Evolutionary conservation across 2,329 filamentous ascomycete genomes (phyloP).

Genomic region (Tolypocladium pustulatum): DNA sequence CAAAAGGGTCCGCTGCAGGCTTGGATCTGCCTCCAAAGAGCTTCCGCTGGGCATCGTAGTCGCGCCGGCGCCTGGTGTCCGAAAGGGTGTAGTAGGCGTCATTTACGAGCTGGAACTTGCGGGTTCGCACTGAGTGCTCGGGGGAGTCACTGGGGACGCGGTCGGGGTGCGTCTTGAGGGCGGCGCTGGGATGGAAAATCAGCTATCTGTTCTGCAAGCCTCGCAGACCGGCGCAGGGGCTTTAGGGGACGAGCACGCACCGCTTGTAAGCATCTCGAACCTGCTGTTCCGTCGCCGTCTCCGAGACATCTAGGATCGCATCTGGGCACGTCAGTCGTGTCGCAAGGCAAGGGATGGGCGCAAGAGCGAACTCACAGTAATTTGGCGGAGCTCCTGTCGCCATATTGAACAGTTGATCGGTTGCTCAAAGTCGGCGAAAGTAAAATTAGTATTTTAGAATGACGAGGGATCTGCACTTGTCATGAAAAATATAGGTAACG

Average conservation of each 20-base stretch:
- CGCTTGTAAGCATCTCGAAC: conserved; percentile 93
- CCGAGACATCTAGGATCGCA: conserved; percentile 60
- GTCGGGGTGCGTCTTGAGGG: conserved; percentile 87
- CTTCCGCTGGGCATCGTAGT: conserved; percentile 64
- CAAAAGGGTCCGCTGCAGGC: conserved; percentile 28
- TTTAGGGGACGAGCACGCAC: conserved; percentile 26
- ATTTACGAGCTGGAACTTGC: conserved; percentile 83
- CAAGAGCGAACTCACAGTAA: conserved; percentile 38
- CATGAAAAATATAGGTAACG: neutral
- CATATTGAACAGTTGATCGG: conserved; percentile 15
- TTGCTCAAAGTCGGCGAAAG: neutral
- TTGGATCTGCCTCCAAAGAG: conserved; percentile 14
- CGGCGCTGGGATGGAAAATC: conserved; percentile 44
- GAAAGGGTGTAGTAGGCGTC: conserved; percentile 90
- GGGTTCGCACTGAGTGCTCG: conserved; percentile 71
- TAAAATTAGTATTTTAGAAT: neutral
- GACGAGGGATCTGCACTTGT: neutral
- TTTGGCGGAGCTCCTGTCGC: conserved; percentile 36
- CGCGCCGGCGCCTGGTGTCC: conserved; percentile 62
- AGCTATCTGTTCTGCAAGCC: neutral
- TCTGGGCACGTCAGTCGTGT: conserved; percentile 35
- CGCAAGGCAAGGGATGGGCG: neutral
- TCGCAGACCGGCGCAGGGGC: neutral
- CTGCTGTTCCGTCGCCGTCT: conserved; percentile 68
- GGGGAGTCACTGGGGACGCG: conserved; percentile 76